Conservation (phyloP, 441 rosid genomes). For the Biscutella auriculata region DNA sequence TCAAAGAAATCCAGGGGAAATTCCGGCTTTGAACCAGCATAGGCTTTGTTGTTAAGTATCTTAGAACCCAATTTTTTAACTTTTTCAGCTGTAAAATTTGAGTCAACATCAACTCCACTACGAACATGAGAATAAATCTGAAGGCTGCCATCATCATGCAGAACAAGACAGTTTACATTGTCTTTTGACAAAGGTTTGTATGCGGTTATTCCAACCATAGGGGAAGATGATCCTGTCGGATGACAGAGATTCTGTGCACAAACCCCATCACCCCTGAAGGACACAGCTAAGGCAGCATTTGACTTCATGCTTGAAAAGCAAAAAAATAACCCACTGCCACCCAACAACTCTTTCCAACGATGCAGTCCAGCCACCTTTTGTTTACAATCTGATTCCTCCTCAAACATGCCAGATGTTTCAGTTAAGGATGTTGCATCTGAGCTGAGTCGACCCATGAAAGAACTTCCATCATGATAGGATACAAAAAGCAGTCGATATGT, state of each 20-base stretch:
- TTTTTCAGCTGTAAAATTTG: constrained; percentile 70
- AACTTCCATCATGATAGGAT: constrained; percentile 88
- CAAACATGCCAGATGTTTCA: constrained; percentile 68
- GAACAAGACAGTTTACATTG: constrained; percentile 87
- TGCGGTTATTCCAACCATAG: constrained; percentile 90
- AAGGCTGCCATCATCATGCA: constrained; percentile 99
- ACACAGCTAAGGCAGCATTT: constrained; percentile 68
- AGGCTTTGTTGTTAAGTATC: constrained; percentile 78
- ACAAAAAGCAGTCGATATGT: constrained; percentile 70
- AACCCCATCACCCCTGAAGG: constrained; percentile 52
- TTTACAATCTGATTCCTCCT: constrained; percentile 78
- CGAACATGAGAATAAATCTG: constrained; percentile 86
- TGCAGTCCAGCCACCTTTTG: constrained; percentile 70
- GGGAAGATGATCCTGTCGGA: constrained; percentile 73
- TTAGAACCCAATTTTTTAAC: constrained; percentile 86
- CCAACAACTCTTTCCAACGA: constrained; percentile 87
- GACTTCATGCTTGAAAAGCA: constrained; percentile 79
- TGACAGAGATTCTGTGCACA: constrained; percentile 82
- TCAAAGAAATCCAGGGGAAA: constrained; percentile 99
- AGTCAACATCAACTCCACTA: constrained; percentile 52
- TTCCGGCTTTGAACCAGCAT: constrained; percentile 80
- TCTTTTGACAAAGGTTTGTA: constrained; percentile 96
- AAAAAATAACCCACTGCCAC: constrained; percentile 74
- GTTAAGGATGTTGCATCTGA: constrained; percentile 56
- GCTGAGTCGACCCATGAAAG: constrained; percentile 72